Percentiles rank a stretch among this genome's conserved stretches.
These are phyloP conservation scores for Huntiella moniliformis DNA, from an alignment of 2,329 filamentous ascomycete genomes.

Conservation along the genomic window DNA sequence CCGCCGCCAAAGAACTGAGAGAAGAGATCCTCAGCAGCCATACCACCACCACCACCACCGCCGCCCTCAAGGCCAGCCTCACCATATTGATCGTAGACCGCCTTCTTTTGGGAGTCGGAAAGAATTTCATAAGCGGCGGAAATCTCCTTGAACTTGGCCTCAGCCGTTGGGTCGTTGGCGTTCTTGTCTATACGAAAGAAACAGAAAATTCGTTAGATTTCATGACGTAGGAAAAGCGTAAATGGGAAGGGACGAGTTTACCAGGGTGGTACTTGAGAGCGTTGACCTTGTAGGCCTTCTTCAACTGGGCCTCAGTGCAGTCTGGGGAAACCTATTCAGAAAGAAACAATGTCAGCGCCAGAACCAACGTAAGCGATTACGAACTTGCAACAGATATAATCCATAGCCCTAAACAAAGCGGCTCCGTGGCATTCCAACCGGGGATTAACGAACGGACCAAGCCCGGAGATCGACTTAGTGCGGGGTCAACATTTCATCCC, in stretches of 20 bases:
- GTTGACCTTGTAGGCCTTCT: constrained; percentile 73
- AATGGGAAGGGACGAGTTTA: constrained; percentile 22
- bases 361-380: too few relatives aligned
- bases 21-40: constrained; percentile 92
- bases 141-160: constrained; percentile 96
- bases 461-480: neutral
- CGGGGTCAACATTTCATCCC: neutral
- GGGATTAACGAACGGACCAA: neutral
- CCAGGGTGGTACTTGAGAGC: constrained; percentile 73
- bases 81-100: constrained; percentile 91
- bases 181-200: constrained; percentile 60
- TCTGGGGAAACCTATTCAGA: constrained; percentile 54
- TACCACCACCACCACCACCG: constrained; percentile 63
- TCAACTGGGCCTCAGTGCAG: constrained; percentile 71
- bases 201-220: constrained; percentile 12
- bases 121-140: constrained; percentile 92
- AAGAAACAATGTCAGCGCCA: neutral
- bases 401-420: neutral
- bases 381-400: neutral
- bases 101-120: constrained; percentile 77
- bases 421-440: neutral
- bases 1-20: constrained; percentile 86
- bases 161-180: constrained; percentile 74
- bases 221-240: neutral
- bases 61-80: constrained; percentile 68